phyloP scores from a whole-genome alignment of 2,329 filamentous ascomycete genomes.

The Coleophoma crateriformis region DNA sequence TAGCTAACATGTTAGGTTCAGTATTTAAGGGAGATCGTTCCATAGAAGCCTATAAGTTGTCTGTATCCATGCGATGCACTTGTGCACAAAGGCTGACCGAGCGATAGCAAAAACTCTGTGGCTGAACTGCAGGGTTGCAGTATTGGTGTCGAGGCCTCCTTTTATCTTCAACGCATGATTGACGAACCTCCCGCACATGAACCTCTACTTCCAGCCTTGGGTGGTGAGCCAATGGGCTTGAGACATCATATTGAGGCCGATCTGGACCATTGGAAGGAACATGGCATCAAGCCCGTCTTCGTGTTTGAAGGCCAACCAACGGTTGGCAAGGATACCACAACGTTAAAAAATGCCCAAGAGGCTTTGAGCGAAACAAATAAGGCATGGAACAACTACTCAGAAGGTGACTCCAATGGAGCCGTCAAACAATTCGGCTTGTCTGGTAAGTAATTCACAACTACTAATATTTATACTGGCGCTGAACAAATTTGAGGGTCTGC shows the following conservation, averaged over 20 bases:
- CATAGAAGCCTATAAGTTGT: too few species aligned
- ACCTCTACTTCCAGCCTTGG: constrained; percentile 83
- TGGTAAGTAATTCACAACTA: constrained; percentile 42
- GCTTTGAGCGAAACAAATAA: constrained; percentile 68
- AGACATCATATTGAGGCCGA: constrained; percentile 70
- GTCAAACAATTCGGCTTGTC: constrained; percentile 83
- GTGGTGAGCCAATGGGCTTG: constrained; percentile 78
- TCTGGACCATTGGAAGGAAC: constrained; percentile 63
- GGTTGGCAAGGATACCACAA: constrained; percentile 66
- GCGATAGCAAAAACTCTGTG: constrained; percentile 40
- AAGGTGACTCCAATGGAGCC: constrained; percentile 71
- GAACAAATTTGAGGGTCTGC: constrained; percentile 54
- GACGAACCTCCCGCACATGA: constrained; percentile 68
- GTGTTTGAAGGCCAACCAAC: constrained; percentile 87
- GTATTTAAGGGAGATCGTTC: too few species aligned
- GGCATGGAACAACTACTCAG: constrained; percentile 85
- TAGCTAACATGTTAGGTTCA: too few species aligned
- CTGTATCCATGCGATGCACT: too few species aligned
- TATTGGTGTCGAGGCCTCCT: constrained; percentile 82
- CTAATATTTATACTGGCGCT: constrained; percentile 14
- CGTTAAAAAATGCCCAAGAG: constrained; percentile 55
- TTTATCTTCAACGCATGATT: constrained; percentile 79
- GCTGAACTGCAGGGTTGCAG: constrained; percentile 67
- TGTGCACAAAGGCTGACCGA: too few species aligned
- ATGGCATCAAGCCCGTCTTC: constrained; percentile 75